Percentiles rank a stretch among this genome's conserved stretches.
These are phyloP conservation scores for Naganishia friedmannii DNA, from an alignment of 768 basidiomycete genomes.

Conservation along the genomic window DNA sequence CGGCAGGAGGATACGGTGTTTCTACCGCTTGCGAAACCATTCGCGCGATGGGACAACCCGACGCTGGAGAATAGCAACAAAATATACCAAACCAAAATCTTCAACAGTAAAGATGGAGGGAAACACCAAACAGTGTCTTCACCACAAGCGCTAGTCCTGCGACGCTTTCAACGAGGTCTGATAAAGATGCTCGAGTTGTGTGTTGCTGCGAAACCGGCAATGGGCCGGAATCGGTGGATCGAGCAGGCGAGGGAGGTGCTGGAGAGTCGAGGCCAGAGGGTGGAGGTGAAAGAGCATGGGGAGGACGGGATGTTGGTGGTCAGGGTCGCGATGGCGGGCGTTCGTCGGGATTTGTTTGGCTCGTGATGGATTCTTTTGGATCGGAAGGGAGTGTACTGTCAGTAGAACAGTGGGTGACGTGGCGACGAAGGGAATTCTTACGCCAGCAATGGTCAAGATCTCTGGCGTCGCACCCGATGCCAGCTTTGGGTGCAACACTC, in stretches of 20 bases:
- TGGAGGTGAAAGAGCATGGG: background rate
- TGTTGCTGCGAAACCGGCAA: background rate
- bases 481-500: too few relatives aligned
- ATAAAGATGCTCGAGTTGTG: background rate
- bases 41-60: background rate
- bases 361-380: background rate
- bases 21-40: conserved; percentile 6
- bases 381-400: background rate
- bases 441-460: too few relatives aligned
- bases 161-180: background rate
- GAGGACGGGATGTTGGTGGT: too few relatives aligned
- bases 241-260: background rate
- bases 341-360: conserved; percentile 8
- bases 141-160: background rate
- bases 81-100: background rate
- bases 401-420: too few relatives aligned
- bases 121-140: too few relatives aligned
- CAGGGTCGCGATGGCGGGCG: background rate
- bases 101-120: too few relatives aligned
- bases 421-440: too few relatives aligned
- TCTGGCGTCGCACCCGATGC: too few relatives aligned
- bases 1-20: background rate
- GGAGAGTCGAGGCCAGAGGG: background rate
- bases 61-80: background rate
- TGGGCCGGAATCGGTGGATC: background rate